Base-by-base conservation (phyloP, 164 flowering plant species). In the Amborella trichopoda region DNA sequence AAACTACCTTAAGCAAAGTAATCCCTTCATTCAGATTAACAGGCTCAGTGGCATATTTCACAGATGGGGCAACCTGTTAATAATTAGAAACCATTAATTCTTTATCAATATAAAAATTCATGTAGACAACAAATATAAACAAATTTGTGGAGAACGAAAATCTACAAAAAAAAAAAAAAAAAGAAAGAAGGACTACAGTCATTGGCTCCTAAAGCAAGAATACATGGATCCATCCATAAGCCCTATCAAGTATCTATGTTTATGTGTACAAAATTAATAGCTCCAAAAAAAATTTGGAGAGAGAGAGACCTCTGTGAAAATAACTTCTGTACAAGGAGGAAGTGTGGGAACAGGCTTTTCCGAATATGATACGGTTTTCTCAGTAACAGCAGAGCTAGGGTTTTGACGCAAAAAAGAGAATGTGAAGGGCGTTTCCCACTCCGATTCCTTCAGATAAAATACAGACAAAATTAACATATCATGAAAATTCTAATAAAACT, bases 301-400 rank as follows among this genome's bases (percentile, higher is more conserved):
- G 17, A 3, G 5, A 18, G 14, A 8, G 50, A 80, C 93, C 83
- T 78, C 71, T 0, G 87, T 72, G 50, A 66, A 27, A 40, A 66
- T 67, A 2, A 89, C 83, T 69, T 89, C 95, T 20, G 75, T 23
- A 44, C 69, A 76, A 54, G 86, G 86, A 52, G 96, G 94, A 5
- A 78, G 82, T 44, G 86, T 83, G 1, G 75, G 76, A 17, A 58
- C 72, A 24, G 78, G 58, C 23, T 63, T 38, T 45, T 74, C 73
- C 3, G 61, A 38, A 20, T 63, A 62, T 30, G n/a, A n/a, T n/a
- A n/a, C n/a, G n/a, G n/a, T n/a, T n/a, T n/a, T n/a, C n/a, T n/a
- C n/a, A n/a, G n/a, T n/a, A n/a, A n/a, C n/a, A n/a, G n/a, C n/a
- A n/a, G n/a, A n/a, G n/a, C n/a, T n/a, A n/a, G n/a, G n/a, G n/a